phyloP scores from a whole-genome alignment of 2,329 filamentous ascomycete species.

The Pseudocercospora fuligena region DNA sequence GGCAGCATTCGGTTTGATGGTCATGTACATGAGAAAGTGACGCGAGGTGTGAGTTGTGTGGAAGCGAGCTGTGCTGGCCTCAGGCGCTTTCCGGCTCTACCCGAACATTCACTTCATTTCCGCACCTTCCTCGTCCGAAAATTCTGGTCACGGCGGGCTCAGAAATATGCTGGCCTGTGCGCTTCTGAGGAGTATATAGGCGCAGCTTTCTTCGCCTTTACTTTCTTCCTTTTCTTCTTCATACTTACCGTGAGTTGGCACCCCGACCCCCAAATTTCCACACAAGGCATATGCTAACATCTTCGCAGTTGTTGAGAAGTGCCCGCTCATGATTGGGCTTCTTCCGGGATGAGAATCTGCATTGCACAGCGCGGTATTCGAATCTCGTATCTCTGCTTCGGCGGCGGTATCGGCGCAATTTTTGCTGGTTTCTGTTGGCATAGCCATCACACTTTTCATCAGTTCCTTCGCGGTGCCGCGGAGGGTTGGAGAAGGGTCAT shows the following conservation, averaged over 20 bases:
- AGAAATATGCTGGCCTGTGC: background rate
- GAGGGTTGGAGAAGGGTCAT: conserved; percentile 13
- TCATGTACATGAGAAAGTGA: background rate
- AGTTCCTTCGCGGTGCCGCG: background rate
- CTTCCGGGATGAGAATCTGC: background rate
- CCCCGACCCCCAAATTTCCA: background rate
- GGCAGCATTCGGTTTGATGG: conserved; percentile 18
- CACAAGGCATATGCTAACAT: background rate
- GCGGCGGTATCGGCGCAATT: conserved; percentile 16
- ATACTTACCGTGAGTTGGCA: conserved; percentile 3
- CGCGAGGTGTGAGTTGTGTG: background rate
- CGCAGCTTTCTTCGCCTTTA: background rate
- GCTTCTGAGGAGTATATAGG: background rate
- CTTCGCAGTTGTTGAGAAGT: background rate
- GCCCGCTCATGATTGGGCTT: conserved; percentile 8
- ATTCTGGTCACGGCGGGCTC: background rate
- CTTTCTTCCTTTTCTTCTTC: background rate
- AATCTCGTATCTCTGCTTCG: conserved; percentile 1
- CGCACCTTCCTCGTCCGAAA: background rate
- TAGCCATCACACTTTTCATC: conserved; percentile 18
- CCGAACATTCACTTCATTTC: background rate
- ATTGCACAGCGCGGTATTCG: conserved; percentile 17
- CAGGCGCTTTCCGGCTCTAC: background rate
- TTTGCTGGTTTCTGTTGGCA: conserved; percentile 13
- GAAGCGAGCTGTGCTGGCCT: background rate